Base-by-base conservation (phyloP, 768 basidiomycete species). In the Erythrobasidium yunnanense region DNA sequence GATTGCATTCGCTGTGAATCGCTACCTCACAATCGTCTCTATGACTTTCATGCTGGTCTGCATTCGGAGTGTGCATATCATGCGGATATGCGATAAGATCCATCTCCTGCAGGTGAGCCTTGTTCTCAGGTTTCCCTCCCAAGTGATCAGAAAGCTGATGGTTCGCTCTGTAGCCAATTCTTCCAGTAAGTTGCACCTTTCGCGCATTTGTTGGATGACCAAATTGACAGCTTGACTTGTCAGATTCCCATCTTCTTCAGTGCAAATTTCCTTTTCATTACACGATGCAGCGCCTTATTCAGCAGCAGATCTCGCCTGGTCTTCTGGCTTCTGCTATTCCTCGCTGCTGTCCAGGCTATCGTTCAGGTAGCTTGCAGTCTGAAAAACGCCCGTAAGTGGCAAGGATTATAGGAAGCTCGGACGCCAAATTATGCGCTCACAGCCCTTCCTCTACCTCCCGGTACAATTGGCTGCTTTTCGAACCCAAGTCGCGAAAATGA, bases 21-120 rank as follows among this genome's bases (percentile, higher is more conserved):
- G 60, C 2, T 63, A 63, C 30, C 33, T 63, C 23, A 63, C 60
- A 13, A 29, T 63, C 46, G 17, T 33, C 22, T 49, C 23, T 34
- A 49, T 63, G 46, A 34, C 49, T 15, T 63, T 63, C 33, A 25
- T 63, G 47, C 18, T 49, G 5, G 45, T 38, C 4, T 63, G 60
- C 33, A 32, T 49, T 32, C 32, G 49, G 30, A 50, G 47, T 7
- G 49, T 20, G 4, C 30, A 27, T 25, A 20, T 63, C 7, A 50
- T 33, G 25, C 30, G 33, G 15, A 25, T 29, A 22, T 63, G 60
- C 32, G 17, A 18, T 29, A 63, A 35, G 33, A 23, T 63, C 11
- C 60, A 63, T 25, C 22, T 49, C 6, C 46, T 63, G n/a, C 60
- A 63, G 60, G 60, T 63, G 49, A 63, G 38, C n/a, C 11, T 17